Evolutionary conservation across 2,329 filamentous ascomycete genomes (phyloP).

Genomic region (Aspergillus eucalypticola): DNA sequence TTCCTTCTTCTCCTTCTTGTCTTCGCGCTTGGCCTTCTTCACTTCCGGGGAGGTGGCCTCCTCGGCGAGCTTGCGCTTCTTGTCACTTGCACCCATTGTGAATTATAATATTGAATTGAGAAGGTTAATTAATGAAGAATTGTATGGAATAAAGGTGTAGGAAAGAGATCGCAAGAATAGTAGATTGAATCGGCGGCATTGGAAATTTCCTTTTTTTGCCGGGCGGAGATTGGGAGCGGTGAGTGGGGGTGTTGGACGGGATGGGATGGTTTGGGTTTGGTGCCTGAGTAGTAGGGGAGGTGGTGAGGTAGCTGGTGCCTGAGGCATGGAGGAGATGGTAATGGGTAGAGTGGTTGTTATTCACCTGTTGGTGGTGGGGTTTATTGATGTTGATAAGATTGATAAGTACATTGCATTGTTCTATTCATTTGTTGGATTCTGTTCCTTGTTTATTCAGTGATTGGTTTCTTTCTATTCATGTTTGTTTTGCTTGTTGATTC

Average conservation of each 20-base stretch:
- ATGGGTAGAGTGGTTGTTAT: not conserved
- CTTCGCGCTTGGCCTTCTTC: constrained; percentile 37
- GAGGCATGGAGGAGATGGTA: not conserved
- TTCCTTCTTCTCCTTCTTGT: constrained; percentile 28
- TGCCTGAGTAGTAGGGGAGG: not conserved
- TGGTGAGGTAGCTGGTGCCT: not conserved
- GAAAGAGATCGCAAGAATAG: constrained; percentile 15
- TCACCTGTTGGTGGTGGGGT: too few relatives aligned
- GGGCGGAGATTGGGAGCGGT: constrained; percentile 26
- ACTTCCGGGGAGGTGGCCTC: constrained; percentile 29
- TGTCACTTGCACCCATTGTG: constrained; percentile 35
- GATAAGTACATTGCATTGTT: too few relatives aligned
- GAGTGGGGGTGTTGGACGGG: constrained; percentile 4
- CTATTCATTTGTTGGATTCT: too few relatives aligned
- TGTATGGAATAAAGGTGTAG: constrained; percentile 4
- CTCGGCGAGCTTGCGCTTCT: constrained; percentile 43
- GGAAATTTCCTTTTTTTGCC: constrained; percentile 35
- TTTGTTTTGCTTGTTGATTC: too few relatives aligned
- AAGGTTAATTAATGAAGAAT: not conserved
- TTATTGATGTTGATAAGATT: too few relatives aligned
- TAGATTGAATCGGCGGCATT: constrained; percentile 30
- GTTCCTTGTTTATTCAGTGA: too few relatives aligned
- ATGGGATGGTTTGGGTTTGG: not conserved
- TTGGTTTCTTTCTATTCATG: too few relatives aligned
- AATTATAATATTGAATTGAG: not conserved